A percentile compares a stretch with the other conserved stretches of the same genome.
Evolutionary conservation across 441 rosid species (phyloP).

Genomic region (Flueggea neowawraea): DNA sequence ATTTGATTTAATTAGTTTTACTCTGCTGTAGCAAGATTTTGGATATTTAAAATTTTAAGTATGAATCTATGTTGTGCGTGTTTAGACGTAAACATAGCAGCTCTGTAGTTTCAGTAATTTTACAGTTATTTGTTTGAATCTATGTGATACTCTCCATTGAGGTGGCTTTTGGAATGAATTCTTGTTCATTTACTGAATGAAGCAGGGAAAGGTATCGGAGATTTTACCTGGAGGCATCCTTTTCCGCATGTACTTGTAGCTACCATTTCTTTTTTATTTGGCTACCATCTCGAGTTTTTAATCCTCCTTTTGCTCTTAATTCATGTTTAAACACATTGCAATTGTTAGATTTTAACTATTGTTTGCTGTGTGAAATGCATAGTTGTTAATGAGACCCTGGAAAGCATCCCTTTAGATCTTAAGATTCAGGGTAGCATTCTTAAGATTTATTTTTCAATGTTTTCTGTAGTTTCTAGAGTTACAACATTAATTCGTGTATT

Average conservation of each 20-base stretch:
- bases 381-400: constrained; percentile 83
- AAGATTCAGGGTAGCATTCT: too few relatives aligned
- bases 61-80: too few relatives aligned
- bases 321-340: constrained; percentile 5
- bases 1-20: too few relatives aligned
- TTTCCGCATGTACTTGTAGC: constrained; percentile 55
- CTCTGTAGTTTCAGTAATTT: too few relatives aligned
- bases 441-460: too few relatives aligned
- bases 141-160: not conserved
- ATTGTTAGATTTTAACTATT: not conserved
- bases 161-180: constrained; percentile 19
- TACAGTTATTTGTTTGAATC: not conserved
- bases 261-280: constrained; percentile 53
- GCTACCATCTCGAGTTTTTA: constrained; percentile 58
- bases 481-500: too few relatives aligned
- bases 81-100: too few relatives aligned
- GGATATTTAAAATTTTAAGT: too few relatives aligned
- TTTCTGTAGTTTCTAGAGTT: too few relatives aligned
- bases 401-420: constrained; percentile 72
- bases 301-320: constrained; percentile 5
- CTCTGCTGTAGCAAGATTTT: too few relatives aligned
- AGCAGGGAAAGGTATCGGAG: constrained; percentile 55
- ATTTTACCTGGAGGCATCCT: constrained; percentile 63
- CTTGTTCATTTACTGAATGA: constrained; percentile 50
- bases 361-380: constrained; percentile 26